Evolutionary conservation across 2,329 filamentous ascomycete genomes (phyloP).

Genomic region (Albophoma yamanashiensis): DNA sequence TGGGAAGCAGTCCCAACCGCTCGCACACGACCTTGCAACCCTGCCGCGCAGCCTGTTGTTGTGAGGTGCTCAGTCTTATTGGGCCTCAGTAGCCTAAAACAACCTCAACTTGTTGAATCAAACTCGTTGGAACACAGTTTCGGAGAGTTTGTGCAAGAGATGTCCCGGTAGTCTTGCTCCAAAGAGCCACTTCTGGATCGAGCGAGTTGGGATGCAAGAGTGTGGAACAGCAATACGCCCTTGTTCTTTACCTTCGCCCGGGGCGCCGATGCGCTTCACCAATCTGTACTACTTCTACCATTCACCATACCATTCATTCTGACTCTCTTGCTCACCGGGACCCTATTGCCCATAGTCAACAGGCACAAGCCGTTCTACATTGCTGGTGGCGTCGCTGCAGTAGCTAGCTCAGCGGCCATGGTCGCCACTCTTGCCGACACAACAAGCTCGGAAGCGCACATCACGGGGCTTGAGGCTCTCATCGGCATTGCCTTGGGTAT

Average conservation of each 20-base stretch:
- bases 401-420: not conserved
- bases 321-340: slow-evolving; percentile 23
- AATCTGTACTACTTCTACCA: slow-evolving; percentile 30
- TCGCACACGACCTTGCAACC: no score
- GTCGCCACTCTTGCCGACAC: not conserved
- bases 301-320: slow-evolving; percentile 28
- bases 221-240: no score
- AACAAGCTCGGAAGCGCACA: not conserved
- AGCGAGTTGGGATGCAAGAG: no score
- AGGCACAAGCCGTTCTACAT: not conserved
- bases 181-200: no score
- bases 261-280: slow-evolving; percentile 27
- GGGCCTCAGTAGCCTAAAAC: no score
- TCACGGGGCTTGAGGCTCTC: not conserved
- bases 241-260: slow-evolving; percentile 42
- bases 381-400: not conserved
- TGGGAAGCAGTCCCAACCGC: no score
- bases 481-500: not conserved
- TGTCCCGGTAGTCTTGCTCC: no score
- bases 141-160: no score
- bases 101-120: no score
- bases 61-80: no score
- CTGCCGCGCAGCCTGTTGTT: no score
- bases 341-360: slow-evolving; percentile 21
- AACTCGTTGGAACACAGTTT: no score